Evolutionary conservation across 768 basidiomycete species (phyloP), one percentile per base, ranked within the genome.

Genomic region (Mycena filopes): DNA sequence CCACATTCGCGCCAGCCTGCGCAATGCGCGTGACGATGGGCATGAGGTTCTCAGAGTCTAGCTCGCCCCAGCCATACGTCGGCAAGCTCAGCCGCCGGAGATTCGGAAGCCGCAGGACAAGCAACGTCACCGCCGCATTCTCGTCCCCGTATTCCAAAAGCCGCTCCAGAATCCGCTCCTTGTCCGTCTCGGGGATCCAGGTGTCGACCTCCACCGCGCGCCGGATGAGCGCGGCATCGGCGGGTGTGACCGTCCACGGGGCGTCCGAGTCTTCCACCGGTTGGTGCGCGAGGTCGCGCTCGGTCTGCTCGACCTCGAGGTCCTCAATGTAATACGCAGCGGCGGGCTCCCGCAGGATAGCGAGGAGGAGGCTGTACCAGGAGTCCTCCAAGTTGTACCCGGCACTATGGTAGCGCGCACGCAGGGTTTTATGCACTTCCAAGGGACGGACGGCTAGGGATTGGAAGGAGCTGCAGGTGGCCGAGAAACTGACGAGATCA

Each of bases 21-120:
- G 55, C 55, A 31, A 57, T 57, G 45, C 45, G 55, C 18, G 42
- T 45, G 3, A 47, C 55, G 28, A 57, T 57, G 20, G 55, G 55
- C 55, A 57, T 57, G 9, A 57, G 26, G n/a, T 57, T 20, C n/a
- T 46, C 15, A 21, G 36, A 47, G 29, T 47, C 7, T 15, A 57
- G 33, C 12, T 45, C 55, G 28, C 55, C 55, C 55, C 55, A 57
- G 23, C 55, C 46, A 25, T 57, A 11, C 4, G 55, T 57, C 29
- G 55, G 55, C 29, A 57, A 23, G 45, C 31, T 57, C 29, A 57
- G 43, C 31, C 43, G 29, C 21, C 21, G 46, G 4, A 57, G 29
- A 33, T 57, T 57, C 43, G 55, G 55, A 29, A 57, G 20, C 9
- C 45, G 55, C 21, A 57, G 55, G 18, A 57, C 20, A 43, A 57